Evolutionary conservation across 2,329 filamentous ascomycete species (phyloP), one percentile per base, ranked within the genome.

Genomic region (Epichloe hybrida): DNA sequence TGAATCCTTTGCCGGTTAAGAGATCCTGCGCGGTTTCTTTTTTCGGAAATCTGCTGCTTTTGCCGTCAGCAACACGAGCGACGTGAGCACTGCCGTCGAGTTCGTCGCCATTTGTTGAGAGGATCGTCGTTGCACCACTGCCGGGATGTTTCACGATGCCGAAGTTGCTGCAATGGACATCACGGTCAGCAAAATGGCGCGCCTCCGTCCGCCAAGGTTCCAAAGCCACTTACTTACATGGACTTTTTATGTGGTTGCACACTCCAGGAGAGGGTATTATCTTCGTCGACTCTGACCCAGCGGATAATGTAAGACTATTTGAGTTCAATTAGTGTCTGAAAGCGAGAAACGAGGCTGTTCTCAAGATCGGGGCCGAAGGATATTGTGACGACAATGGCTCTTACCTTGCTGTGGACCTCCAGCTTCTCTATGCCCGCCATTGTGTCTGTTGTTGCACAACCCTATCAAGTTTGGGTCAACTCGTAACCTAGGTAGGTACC

Each of bases 191-290:
- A 50, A 47, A 4, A 13, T 43, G 23, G 36, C 34, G 38, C 12
- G 21, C 13, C 13, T 11, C 38, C 36, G 11, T 4, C 6, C 15
- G 43, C 11, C 41, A 31, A 27, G 48, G 17, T 23, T 17, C n/a
- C 3, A 49, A 23, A 13, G 46, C 21, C 36, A 48, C 54, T 53
- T 70, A 84, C 81, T 53, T 70, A 84, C 81, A 98, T 85, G 53
- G 91, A 96, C 71, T 96, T 97, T 73, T 95, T 97, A 68, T 97
- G 89, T 42, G 93, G 93, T 64, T 97, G 90, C 39, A 98, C 81
- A 62, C 88, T 96, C 93, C 93, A 98, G 15, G 90, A 95, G 60
- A 98, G 89, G 48, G 90, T 95, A 67, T 95, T 84, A 50, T 86
- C 86, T 56, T 88, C 83, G 51, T 89, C 83, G 59, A 96, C 91